Base-by-base conservation (phyloP, 345 rosid species). In the Cardamine occulta region DNA sequence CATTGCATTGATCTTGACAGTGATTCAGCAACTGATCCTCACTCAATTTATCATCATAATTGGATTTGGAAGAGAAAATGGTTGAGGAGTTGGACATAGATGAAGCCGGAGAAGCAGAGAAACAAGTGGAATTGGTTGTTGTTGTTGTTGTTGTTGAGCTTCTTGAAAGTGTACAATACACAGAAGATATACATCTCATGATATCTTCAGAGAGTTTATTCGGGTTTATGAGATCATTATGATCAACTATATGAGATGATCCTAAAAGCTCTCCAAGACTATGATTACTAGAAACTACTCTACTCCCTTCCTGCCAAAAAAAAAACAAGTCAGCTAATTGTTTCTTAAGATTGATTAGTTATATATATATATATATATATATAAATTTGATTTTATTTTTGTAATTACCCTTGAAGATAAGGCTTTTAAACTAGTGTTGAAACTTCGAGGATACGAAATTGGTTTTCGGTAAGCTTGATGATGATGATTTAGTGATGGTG, bases 231-330 rank as follows among this genome's bases (percentile, higher is more conserved):
- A 81, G 29, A 65, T 70, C 47, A 28, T 15, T 31, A 42, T 69
- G 62, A 39, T 79, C 74, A 42, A 82, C 75, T 19, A 76, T 31
- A 57, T 39, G 58, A 49, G 90, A 83, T 66, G 85, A 73, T 37
- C 90, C 82, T 28, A 93, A 75, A 83, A 85, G 88, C 85, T 90
- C 94, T 53, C 91, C 98, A 21, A 93, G 96, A 80, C 94, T 87
- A 37, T 78, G 80, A 61, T 79, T 88, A 70, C 86, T 77, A 51
- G 87, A 82, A 78, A 77, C 70, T 10, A 75, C 71, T 45, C 68
- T 84, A 65, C 37, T 81, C 57, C 53, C 78, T 24, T 82, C 87
- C 90, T 89, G 87, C 66, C 70, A 66, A 35, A 37, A 7, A 17
- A 7, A 26, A 14, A 4, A 11, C 4, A 17, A 12, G 7, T 32